Conservation (phyloP, 805 yeast species). For the Metschnikowia dekortorum region DNA sequence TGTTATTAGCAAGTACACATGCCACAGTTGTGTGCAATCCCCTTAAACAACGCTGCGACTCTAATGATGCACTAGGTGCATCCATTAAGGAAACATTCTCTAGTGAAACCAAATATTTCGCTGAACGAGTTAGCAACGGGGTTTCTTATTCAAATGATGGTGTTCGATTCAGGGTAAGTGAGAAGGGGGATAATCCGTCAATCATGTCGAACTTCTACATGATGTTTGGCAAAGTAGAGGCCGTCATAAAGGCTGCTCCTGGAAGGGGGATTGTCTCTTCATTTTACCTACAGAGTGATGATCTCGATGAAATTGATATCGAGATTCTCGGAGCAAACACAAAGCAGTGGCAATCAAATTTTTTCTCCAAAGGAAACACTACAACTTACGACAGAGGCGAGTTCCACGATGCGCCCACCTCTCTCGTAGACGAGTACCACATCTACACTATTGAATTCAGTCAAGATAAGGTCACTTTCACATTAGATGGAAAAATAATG, state of each 20-base stretch:
- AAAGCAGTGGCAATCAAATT: conserved; percentile 72
- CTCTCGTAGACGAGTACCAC: conserved; percentile 59
- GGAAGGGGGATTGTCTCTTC: conserved; percentile 82
- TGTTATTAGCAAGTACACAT: not conserved
- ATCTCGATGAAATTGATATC: conserved; percentile 81
- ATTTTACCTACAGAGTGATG: conserved; percentile 76
- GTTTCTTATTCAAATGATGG: conserved; percentile 50
- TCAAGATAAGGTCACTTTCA: conserved; percentile 60
- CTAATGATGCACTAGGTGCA: conserved; percentile 9
- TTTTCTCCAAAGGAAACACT: conserved; percentile 75
- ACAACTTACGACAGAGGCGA: conserved; percentile 77
- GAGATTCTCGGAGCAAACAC: conserved; percentile 85
- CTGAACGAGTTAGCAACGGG: conserved; percentile 35
- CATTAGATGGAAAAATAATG: conserved; percentile 62
- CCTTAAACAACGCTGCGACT: conserved; percentile 4
- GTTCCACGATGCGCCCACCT: conserved; percentile 51
- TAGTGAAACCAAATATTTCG: conserved; percentile 13
- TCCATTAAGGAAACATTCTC: conserved; percentile 9
- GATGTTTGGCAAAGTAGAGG: conserved; percentile 86
- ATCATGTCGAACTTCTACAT: conserved; percentile 73
- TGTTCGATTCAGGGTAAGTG: conserved; percentile 51
- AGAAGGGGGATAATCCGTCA: conserved; percentile 74
- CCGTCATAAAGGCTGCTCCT: conserved; percentile 61
- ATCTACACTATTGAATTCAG: conserved; percentile 88
- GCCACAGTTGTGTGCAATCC: conserved; percentile 9